These are phyloP conservation scores for Glonium stellatum DNA, from an alignment of 495 filamentous ascomycete genomes.

Conservation along the genomic window DNA sequence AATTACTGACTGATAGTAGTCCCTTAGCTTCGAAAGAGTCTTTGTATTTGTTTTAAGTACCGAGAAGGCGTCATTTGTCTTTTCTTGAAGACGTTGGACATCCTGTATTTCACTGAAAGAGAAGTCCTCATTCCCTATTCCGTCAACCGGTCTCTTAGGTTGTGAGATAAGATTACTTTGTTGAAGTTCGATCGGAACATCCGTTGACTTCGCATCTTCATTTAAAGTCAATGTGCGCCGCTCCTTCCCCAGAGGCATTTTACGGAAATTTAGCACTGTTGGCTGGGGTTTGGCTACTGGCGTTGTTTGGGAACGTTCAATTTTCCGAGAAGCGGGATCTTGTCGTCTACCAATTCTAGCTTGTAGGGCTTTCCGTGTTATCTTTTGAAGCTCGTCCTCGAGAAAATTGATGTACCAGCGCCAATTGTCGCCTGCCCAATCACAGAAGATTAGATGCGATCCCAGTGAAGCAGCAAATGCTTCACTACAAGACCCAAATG, in stretches of 20 bases:
- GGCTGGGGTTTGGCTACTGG: neutral
- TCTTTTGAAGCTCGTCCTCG: slow-evolving; percentile 33
- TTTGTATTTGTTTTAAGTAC: slow-evolving; percentile 37
- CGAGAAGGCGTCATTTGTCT: slow-evolving; percentile 34
- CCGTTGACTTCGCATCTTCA: too few species aligned
- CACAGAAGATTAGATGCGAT: slow-evolving; percentile 38
- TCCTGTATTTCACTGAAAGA: slow-evolving; percentile 38
- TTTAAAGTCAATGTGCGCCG: too few species aligned
- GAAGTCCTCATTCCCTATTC: slow-evolving; percentile 11
- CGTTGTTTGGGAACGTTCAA: neutral
- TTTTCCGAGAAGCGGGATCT: neutral
- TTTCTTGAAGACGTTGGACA: slow-evolving; percentile 38
- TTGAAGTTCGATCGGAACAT: neutral
- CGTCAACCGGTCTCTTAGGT: neutral
- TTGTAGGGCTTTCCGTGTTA: slow-evolving; percentile 30
- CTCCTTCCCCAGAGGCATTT: too few species aligned
- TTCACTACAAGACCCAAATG: neutral
- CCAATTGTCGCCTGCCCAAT: slow-evolving; percentile 46
- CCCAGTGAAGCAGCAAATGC: slow-evolving; percentile 33
- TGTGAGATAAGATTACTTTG: neutral
- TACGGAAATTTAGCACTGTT: neutral
- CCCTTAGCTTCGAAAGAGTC: slow-evolving; percentile 33
- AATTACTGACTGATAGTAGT: slow-evolving; percentile 27
- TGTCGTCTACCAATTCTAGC: slow-evolving; percentile 22
- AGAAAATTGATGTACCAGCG: slow-evolving; percentile 42